Base-by-base conservation (phyloP, 192 early-diverging fungal genomes). In the Kappamyces sp. region DNA sequence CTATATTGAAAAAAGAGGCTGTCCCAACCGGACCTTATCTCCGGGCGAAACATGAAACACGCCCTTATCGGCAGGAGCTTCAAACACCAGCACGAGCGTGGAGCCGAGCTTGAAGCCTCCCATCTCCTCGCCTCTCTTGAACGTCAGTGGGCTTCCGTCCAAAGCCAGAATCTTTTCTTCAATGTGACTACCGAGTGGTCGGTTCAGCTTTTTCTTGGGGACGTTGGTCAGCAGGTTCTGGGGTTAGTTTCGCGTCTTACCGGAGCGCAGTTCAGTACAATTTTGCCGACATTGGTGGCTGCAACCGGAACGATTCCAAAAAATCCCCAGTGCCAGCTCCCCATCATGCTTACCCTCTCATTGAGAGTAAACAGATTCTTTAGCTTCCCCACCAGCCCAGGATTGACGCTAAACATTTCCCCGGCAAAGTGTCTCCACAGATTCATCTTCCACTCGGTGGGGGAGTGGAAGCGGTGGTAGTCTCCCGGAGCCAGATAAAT, bases 391-490 rank as follows among this genome's bases (percentile, higher is more conserved):
- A 90, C 89, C 68, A 97, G 87, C 61, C 85, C 86, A 2, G 97
- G 97, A 6, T 92, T 94, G 2, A 99, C 97, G 0, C 91, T 94
- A 64, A 87, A 93, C 1, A 99, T 81, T 67, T 99, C 94, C 23
- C 95, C 88, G 12, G 87, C 87, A 75, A 96, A 99, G 70, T 99
- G 97, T 37, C 95, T 74, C 13, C 91, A 70, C 2, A 76, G 72
- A 65, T 92, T 80, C 9, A 94, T 91, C 12, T 87, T 82, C 97
- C 94, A 98, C 70, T 94, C 88, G 3, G 88, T 82, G 35, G 97
- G 97, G 31, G 94, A 94, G 60, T 99, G 97, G 85, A 95, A 99
- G 10, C 92, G 85, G 70, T 99, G 97, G 73, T 99, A 99, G 69
- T 99, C 97, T 0, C 95, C 97, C 3, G 97, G 97, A 0, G 95